phyloP scores from a whole-genome alignment of 1,139 yeast species.

The Candida sanyaensis region DNA sequence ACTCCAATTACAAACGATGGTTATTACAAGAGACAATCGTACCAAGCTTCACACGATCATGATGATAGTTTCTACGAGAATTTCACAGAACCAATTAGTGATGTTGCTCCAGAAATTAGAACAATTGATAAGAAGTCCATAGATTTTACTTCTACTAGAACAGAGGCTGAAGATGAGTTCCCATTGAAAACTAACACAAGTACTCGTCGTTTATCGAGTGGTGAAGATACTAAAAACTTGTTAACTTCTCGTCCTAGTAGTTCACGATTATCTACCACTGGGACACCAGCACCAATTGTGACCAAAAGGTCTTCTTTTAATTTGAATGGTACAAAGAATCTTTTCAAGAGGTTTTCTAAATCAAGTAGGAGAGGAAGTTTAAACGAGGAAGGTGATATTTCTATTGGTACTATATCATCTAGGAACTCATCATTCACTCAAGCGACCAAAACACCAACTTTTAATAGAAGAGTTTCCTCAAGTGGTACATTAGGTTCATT shows the following conservation, averaged over 20 bases:
- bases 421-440: conserved; percentile 2
- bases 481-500: conserved; percentile 7
- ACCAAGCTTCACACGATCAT: not conserved
- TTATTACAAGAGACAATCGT: not conserved
- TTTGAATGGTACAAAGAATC: conserved; percentile 28
- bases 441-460: conserved; percentile 10
- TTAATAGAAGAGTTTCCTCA: conserved; percentile 9
- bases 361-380: conserved; percentile 21
- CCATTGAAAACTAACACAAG: not conserved
- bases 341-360: conserved; percentile 38
- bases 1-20: not conserved
- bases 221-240: not conserved
- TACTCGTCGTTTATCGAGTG: conserved; percentile 5
- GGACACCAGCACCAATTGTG: conserved; percentile 2
- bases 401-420: conserved; percentile 1
- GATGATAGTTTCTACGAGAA: conserved; percentile 5
- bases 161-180: not conserved
- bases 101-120: conserved; percentile 7
- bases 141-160: conserved; percentile 1
- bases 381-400: conserved; percentile 15
- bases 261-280: not conserved
- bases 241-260: not conserved
- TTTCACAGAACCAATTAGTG: conserved; percentile 11
- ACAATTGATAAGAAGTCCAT: not conserved
- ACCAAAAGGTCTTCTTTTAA: conserved; percentile 23